Conservation (phyloP, 2,329 filamentous ascomycete species). For the Fusarium heterosporum region DNA sequence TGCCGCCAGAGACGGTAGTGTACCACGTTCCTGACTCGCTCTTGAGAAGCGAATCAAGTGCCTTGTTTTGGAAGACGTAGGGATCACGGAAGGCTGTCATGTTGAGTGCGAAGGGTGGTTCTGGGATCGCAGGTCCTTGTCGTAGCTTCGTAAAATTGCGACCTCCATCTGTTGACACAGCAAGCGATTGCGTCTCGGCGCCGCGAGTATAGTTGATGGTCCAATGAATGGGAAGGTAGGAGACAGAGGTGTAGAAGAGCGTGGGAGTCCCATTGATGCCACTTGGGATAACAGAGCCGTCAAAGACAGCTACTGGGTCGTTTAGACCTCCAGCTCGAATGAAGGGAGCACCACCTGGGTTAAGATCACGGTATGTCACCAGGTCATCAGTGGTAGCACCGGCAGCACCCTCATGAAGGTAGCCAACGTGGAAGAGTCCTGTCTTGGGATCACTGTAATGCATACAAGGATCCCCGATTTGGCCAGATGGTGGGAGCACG, state of each 20-base stretch:
- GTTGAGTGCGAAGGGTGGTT: conserved; percentile 39
- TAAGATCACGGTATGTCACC: conserved; percentile 53
- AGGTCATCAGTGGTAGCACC: conserved; percentile 57
- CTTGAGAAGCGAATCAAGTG: conserved; percentile 32
- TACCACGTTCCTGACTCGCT: conserved; percentile 40
- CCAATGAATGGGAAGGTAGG: conserved; percentile 59
- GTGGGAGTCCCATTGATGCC: conserved; percentile 59
- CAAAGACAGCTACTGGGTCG: conserved; percentile 53
- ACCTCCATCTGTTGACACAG: conserved; percentile 54
- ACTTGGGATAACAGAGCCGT: conserved; percentile 57
- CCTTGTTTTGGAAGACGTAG: conserved; percentile 40
- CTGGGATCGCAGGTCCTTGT: conserved; percentile 39
- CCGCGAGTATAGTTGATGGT: conserved; percentile 59
- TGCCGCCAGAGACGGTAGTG: conserved; percentile 38
- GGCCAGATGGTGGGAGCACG: conserved; percentile 54
- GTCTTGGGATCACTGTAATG: conserved; percentile 59
- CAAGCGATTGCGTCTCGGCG: conserved; percentile 59
- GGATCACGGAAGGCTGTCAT: conserved; percentile 44
- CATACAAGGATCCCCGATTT: conserved; percentile 59
- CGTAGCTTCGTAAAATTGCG: conserved; percentile 42
- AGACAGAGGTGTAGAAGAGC: conserved; percentile 58
- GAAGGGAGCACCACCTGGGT: conserved; percentile 56
- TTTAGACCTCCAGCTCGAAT: conserved; percentile 53
- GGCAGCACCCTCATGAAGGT: conserved; percentile 53
- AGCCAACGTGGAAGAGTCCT: conserved; percentile 59